Evolutionary conservation across 257 asterid genomes (phyloP).

Genomic region (Solanum raphanifolium): DNA sequence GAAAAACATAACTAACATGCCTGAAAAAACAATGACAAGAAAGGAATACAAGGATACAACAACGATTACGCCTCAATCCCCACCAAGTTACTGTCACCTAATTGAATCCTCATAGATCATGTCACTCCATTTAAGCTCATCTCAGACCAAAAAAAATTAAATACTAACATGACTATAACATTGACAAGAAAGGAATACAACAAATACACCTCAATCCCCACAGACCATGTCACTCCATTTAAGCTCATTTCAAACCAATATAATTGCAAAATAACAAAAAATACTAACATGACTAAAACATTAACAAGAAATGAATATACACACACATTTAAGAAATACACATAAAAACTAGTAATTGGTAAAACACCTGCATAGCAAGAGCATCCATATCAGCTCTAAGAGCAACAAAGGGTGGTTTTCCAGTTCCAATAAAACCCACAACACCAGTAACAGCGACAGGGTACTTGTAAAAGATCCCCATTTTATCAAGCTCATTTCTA

Average conservation of each 20-base stretch:
- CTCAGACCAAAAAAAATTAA: neutral
- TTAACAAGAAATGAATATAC: neutral
- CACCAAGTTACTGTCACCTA: neutral
- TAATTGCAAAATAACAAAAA: neutral
- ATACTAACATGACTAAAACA: neutral
- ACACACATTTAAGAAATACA: neutral
- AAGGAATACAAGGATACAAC: neutral
- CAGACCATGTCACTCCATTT: neutral
- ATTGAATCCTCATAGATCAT: neutral
- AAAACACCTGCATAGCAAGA: slow-evolving; percentile 38
- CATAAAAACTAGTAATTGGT: neutral
- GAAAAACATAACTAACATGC: neutral
- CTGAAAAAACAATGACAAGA: neutral
- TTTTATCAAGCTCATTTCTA: slow-evolving; percentile 47
- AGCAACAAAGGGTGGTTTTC: slow-evolving; percentile 57
- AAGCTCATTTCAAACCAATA: neutral
- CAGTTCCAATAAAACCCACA: slow-evolving; percentile 51
- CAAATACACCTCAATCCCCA: neutral
- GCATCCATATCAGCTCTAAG: slow-evolving; percentile 78
- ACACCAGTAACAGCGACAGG: slow-evolving; percentile 63
- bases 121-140: neutral
- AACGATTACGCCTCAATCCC: neutral
- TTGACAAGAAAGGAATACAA: neutral
- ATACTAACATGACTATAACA: neutral
- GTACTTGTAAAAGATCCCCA: slow-evolving; percentile 43